A percentile compares a stretch with the other conserved stretches of the same genome.
Evolutionary conservation across 805 yeast species (phyloP).

Genomic region (Clavispora santaluciae): DNA sequence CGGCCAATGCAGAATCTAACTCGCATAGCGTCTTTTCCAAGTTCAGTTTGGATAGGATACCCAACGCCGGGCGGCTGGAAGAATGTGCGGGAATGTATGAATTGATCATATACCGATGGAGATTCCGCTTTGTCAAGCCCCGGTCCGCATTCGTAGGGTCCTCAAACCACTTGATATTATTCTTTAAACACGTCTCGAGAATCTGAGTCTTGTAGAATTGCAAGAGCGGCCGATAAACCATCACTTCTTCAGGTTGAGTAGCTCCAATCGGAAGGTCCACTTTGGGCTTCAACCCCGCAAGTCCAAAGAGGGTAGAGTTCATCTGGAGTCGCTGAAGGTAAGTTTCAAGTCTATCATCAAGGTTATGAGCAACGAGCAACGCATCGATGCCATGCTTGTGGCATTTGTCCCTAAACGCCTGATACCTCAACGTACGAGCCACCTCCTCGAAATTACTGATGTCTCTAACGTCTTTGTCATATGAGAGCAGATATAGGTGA

Average conservation of each 20-base stretch:
- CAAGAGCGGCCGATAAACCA: slow-evolving; percentile 52
- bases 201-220: slow-evolving; percentile 40
- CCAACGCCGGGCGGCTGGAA: slow-evolving; percentile 6
- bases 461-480: slow-evolving; percentile 21
- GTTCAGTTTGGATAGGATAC: slow-evolving; percentile 4
- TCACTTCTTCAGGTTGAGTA: slow-evolving; percentile 11
- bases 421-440: slow-evolving; percentile 55
- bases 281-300: slow-evolving; percentile 45
- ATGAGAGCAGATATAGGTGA: slow-evolving; percentile 22
- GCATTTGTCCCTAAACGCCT: slow-evolving; percentile 41
- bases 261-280: slow-evolving; percentile 25
- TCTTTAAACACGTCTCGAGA: slow-evolving; percentile 38
- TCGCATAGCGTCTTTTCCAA: slow-evolving; percentile 10
- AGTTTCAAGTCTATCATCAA: slow-evolving; percentile 72
- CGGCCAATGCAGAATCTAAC: slow-evolving; percentile 2
- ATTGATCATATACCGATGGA: slow-evolving; percentile 37
- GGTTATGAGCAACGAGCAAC: slow-evolving; percentile 63
- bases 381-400: slow-evolving; percentile 21
- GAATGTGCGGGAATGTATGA: slow-evolving; percentile 20
- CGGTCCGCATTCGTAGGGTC: slow-evolving; percentile 59
- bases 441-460: slow-evolving; percentile 49
- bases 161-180: slow-evolving; percentile 58
- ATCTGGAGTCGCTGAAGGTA: slow-evolving; percentile 48
- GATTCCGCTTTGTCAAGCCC: slow-evolving; percentile 53
- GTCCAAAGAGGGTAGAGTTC: slow-evolving; percentile 46